Base-by-base conservation (phyloP, 2,329 filamentous ascomycete genomes). In the Stachybotrys chartarum region DNA sequence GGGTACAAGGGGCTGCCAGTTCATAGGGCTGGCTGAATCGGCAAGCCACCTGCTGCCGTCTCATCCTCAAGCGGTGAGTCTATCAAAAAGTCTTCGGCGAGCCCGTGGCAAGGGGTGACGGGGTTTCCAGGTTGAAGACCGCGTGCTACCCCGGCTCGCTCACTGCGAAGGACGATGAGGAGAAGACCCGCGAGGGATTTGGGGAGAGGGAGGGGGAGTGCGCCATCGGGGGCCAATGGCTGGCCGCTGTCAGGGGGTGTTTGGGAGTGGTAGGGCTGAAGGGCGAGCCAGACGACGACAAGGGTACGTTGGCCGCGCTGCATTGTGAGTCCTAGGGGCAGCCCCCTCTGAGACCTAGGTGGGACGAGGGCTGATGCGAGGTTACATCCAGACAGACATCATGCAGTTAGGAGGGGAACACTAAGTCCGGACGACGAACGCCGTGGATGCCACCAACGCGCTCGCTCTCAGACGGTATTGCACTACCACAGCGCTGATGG, bases 11-110 rank as follows among this genome's bases (percentile, higher is more conserved):
- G 45, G 16, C 45, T 51, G 52, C 51, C 11, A 30, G 50, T 53
- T 55, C 53, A 54, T 65, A 64, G 63, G 63, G 63, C 63, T 64
- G 63, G 59, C 55, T 57, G 58, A n/a, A n/a, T n/a, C n/a, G n/a
- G n/a, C n/a, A n/a, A n/a, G n/a, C n/a, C n/a, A n/a, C 56, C 35
- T 39, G 12, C 35, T 12, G 35, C 35, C 35, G 12, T 59, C 59
- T 50, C 12, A 11, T 31, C 50, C 11, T 12, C 11, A 57, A 58
- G 63, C 60, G 63, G 63, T 65, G 63, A 63, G 58, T 51, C 61
- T 61, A 62, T 55, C 59, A 59, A 55, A 56, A 51, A 7, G 42
- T 30, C 51, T 57, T 64, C 62, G 62, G 62, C 58, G 62, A 59
- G 54, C 55, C 62, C 62, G 62, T 54, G 50, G 57, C 54, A 57